Evolutionary conservation across 2,329 filamentous ascomycete genomes (phyloP), one percentile per base, ranked within the genome.

Genomic region (Alternaria gansuensis): DNA sequence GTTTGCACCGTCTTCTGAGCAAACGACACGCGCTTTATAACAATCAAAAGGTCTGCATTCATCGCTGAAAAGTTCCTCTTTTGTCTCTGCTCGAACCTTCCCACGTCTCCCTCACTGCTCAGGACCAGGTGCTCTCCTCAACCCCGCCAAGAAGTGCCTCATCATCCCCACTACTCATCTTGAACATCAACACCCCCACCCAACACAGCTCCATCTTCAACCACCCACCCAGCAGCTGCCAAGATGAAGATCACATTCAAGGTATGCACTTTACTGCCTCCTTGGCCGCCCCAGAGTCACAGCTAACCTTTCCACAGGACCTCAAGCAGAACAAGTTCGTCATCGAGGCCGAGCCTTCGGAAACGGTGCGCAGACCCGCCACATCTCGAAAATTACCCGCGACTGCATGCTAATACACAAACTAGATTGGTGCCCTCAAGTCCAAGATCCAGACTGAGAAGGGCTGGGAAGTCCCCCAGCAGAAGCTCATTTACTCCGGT

Each of bases 401-500:
- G 59, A 53, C 21, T 29, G 55, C 43, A 51, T 39, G 59, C 68
- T 69, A 57, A 67, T 33, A 11, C 44, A 14, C 44, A 37, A 43
- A 29, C 26, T 36, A 97, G 93, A 91, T 99, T 78, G 91, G 90
- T 64, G 83, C 90, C 62, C 88, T 99, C 75, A 99, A 99, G 85
- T 88, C 91, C 77, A 96, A 95, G 84, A 96, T 99, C 70, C 86
- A 89, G 31, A 84, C 87, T 65, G 93, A 97, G 80, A 97, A 97
- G 82, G 92, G 93, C 79, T 98, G 94, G 92, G 93, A 97, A 62
- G 87, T 90, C 49, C 88, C 92, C 75, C 85, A 88, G 65, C 91
- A 96, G 82, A 98, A 98, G 85, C 88, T 99, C 75, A 99, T 99
- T 81, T 98, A 98, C 81, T 97, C 95, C 58, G 95, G 93, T 96